These are phyloP conservation scores for Paramecium pentaurelia DNA, from an alignment of 73 alveolate species.

Conservation along the genomic window DNA sequence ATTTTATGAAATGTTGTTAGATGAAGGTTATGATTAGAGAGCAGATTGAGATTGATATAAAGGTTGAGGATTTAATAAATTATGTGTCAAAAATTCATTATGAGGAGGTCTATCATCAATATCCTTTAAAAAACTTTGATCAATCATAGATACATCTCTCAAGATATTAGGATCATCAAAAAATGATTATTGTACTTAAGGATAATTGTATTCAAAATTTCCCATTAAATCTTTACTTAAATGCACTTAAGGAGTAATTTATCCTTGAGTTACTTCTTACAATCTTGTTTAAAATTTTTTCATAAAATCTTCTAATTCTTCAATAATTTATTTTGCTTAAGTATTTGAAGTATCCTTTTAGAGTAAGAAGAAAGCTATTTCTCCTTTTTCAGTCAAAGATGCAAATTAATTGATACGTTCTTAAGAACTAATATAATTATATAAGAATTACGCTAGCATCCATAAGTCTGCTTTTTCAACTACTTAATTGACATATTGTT, in stretches of 20 bases:
- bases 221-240: slow-evolving; percentile 2
- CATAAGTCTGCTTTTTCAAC: slow-evolving; percentile 5
- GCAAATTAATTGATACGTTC: slow-evolving; percentile 14
- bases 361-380: background rate
- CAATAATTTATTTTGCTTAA: background rate
- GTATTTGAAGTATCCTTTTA: background rate
- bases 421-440: background rate
- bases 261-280: background rate
- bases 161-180: slow-evolving; percentile 12
- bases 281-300: background rate
- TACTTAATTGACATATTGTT: background rate
- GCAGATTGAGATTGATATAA: background rate
- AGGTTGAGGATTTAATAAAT: background rate
- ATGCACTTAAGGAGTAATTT: background rate
- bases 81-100: slow-evolving; percentile 29
- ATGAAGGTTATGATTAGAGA: slow-evolving; percentile 9
- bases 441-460: slow-evolving; percentile 2
- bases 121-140: slow-evolving; percentile 11
- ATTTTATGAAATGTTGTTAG: background rate
- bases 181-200: slow-evolving; percentile 13
- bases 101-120: slow-evolving; percentile 49
- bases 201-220: slow-evolving; percentile 27
- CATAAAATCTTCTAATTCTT: slow-evolving; percentile 25
- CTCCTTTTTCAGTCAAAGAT: background rate
- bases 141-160: slow-evolving; percentile 37